A percentile compares a stretch with the other conserved stretches of the same genome.
Evolutionary conservation across 148 eudicot species (phyloP).

Genomic region (Rhododendron mucronatum): DNA sequence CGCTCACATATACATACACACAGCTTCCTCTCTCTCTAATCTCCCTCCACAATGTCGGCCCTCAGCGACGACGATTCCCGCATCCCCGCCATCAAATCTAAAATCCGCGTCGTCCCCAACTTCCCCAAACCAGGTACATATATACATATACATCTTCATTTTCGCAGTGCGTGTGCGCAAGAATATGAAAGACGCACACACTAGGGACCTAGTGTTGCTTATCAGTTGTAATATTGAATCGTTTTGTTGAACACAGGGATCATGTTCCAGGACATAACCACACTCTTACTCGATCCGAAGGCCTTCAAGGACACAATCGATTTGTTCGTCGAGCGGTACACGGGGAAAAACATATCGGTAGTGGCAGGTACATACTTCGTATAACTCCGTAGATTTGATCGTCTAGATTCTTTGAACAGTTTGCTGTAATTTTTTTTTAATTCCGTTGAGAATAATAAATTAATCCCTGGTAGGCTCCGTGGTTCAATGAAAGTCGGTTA

Average conservation of each 20-base stretch:
- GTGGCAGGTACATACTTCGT: constrained; percentile 56
- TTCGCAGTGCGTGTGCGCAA: not conserved
- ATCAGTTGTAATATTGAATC: not conserved
- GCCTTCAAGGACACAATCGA: constrained; percentile 87
- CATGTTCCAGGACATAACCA: constrained; percentile 89
- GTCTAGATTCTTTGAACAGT: not conserved
- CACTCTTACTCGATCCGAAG: constrained; percentile 65
- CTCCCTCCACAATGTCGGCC: constrained; percentile 50
- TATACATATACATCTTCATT: not conserved
- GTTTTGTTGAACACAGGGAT: constrained; percentile 41
- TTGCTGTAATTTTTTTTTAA: too few species aligned
- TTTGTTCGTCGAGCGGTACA: constrained; percentile 85
- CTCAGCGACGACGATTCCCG: constrained; percentile 56
- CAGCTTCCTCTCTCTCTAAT: not conserved
- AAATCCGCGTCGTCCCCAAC: constrained; percentile 73
- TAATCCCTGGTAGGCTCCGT: not conserved
- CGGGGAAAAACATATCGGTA: constrained; percentile 56
- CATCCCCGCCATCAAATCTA: constrained; percentile 50
- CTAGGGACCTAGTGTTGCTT: not conserved
- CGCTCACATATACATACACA: not conserved
- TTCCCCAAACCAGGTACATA: constrained; percentile 83
- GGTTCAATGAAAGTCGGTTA: not conserved
- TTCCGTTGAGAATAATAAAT: not conserved
- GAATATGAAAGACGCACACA: not conserved
- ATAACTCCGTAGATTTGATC: not conserved